These are phyloP conservation scores for Rhodotorula paludigena DNA, from an alignment of 768 basidiomycete species.

Conservation along the genomic window DNA sequence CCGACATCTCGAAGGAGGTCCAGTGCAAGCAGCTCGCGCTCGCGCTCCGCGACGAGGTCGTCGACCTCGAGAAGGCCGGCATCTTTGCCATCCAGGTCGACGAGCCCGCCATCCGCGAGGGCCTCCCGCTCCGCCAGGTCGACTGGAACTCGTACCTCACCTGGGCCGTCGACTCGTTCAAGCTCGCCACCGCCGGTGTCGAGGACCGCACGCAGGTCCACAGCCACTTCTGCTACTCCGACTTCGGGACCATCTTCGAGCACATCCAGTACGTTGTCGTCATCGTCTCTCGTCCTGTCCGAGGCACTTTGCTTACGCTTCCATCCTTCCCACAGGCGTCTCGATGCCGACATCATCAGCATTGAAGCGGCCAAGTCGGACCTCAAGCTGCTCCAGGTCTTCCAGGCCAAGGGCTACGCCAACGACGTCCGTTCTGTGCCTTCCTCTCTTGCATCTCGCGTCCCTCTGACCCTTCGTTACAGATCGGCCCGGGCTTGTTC, in stretches of 20 bases:
- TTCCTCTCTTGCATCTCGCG: too few species aligned
- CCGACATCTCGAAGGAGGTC: slow-evolving; percentile 88
- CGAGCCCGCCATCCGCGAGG: slow-evolving; percentile 99
- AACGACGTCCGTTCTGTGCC: too few species aligned
- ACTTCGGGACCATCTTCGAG: slow-evolving; percentile 80
- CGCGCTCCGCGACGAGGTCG: slow-evolving; percentile 93
- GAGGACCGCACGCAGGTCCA: slow-evolving; percentile 90
- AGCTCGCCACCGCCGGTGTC: slow-evolving; percentile 93
- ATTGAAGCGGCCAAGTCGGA: slow-evolving; percentile 54
- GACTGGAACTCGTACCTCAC: slow-evolving; percentile 96
- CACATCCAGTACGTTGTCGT: slow-evolving; percentile 5
- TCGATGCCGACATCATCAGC: slow-evolving; percentile 95
- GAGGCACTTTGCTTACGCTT: slow-evolving; percentile 64
- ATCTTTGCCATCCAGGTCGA: slow-evolving; percentile 99
- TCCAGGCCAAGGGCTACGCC: slow-evolving; percentile 70
- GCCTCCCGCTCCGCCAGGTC: slow-evolving; percentile 87
- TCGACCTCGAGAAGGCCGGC: slow-evolving; percentile 85
- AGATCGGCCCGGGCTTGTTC: slow-evolving; percentile 77
- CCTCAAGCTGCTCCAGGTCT: slow-evolving; percentile 92
- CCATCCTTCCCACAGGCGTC: slow-evolving; percentile 71
- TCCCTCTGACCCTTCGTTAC: slow-evolving; percentile 52
- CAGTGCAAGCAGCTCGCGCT: slow-evolving; percentile 98
- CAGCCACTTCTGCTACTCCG: slow-evolving; percentile 66
- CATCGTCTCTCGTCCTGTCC: slow-evolving; percentile 40
- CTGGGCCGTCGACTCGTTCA: slow-evolving; percentile 99